Evolutionary conservation across 2,329 filamentous ascomycete species (phyloP), one percentile per base, ranked within the genome.

Genomic region (Diaporthe aspalathi): DNA sequence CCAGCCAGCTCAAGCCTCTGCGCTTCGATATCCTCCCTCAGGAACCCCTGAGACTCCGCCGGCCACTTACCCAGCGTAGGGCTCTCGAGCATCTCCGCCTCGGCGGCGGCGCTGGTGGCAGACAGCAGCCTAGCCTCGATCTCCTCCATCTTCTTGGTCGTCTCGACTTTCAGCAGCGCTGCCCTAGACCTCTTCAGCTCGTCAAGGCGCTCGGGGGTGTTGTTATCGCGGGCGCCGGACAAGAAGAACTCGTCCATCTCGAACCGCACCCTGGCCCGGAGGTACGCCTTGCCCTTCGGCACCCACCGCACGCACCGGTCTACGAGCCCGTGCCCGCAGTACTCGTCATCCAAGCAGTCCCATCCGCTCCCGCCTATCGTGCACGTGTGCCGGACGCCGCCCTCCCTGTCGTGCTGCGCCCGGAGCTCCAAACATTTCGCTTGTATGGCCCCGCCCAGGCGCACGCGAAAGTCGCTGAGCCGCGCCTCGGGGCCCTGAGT

Each of bases 301-400:
- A 70, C 38, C 68, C 68, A 70, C 29, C 24, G 27, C 40, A 70
- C 32, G 29, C 68, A 70, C n/a, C 29, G 57, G 16, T 67, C 68
- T 14, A 70, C 35, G n/a, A 70, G 47, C 40, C 68, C 68, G 57
- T 70, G 68, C 20, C 68, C 57, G 50, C 68, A 70, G 68, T 67
- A 66, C 43, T 66, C 49, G 50, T 56, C 50, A 20, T 70, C 68
- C 24, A 70, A 47, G 38, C 68, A 70, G 35, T 38, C 38, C 68
- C 68, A 70, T 20, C 16, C 50, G 24, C 38, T 20, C 8, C 20
- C 40, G 35, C 24, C 60, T 16, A 49, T 29, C 24, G 60, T 53
- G 68, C 68, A 70, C 14, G 24, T 52, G 50, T 70, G 68, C 60
- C 57, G 49, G n/a, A 66, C n/a, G 57, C 68, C 68, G 9, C 52